Percentiles rank a stretch among this genome's conserved stretches.
Conservation (phyloP, 371 early-diverging fungal species). For the Rhizopus stolonifer region DNA sequence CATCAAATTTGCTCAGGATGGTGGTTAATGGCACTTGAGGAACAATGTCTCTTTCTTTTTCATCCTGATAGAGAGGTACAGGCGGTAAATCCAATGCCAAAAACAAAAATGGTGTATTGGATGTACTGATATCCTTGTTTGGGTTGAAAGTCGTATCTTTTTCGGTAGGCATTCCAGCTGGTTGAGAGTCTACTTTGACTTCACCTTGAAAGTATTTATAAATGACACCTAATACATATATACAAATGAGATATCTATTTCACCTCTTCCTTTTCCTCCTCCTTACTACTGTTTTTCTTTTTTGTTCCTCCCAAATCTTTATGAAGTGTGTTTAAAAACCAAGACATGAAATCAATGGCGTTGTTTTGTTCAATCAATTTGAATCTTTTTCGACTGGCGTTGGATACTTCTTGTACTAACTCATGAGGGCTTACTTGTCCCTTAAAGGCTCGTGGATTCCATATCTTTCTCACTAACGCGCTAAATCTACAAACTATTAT, state of each 20-base stretch:
- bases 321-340: conserved; percentile 93
- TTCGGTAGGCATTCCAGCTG: conserved; percentile 36
- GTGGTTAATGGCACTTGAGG: conserved; percentile 86
- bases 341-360: conserved; percentile 87
- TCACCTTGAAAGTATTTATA: conserved; percentile 86
- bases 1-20: conserved; percentile 87
- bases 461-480: conserved; percentile 85
- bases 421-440: conserved; percentile 97
- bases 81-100: conserved; percentile 92
- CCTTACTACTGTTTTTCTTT: conserved; percentile 69
- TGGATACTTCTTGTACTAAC: conserved; percentile 88
- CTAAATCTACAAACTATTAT: conserved; percentile 72
- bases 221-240: conserved; percentile 57
- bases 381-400: conserved; percentile 82
- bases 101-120: conserved; percentile 75
- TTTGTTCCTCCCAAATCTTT: conserved; percentile 79
- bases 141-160: conserved; percentile 46
- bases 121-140: conserved; percentile 51
- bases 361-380: conserved; percentile 82
- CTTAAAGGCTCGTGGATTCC: conserved; percentile 93
- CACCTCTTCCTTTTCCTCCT: neutral
- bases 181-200: conserved; percentile 70
- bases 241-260: neutral
- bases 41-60: conserved; percentile 84
- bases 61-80: conserved; percentile 90